phyloP scores from a whole-genome alignment of 768 basidiomycete genomes.

The Botryobasidium botryosum region DNA sequence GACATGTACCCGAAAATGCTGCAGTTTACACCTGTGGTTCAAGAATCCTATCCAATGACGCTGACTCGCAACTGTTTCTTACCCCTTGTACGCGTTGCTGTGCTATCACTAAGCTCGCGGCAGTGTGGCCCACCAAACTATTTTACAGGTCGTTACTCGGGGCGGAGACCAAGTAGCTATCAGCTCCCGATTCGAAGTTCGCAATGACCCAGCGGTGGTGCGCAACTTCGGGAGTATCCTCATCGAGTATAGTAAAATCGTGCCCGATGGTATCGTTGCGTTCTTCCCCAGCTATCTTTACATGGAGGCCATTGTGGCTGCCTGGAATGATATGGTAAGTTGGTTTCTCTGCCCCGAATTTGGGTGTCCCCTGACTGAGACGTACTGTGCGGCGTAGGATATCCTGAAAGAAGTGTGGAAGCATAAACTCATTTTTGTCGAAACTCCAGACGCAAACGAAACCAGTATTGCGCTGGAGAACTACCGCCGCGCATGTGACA shows the following conservation, averaged over 20 bases:
- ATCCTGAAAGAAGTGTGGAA: conserved; percentile 99
- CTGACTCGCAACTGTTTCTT: conserved; percentile 90
- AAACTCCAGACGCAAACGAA: conserved; percentile 97
- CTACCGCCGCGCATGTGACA: conserved; percentile 94
- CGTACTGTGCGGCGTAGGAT: conserved; percentile 65
- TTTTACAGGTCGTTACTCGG: conserved; percentile 74
- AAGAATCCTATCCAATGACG: conserved; percentile 97
- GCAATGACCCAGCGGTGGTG: conserved; percentile 97
- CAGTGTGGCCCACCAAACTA: too few species aligned
- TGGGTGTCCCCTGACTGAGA: not conserved
- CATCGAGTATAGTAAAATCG: conserved; percentile 93
- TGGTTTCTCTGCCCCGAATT: not conserved
- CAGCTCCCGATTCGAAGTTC: conserved; percentile 94
- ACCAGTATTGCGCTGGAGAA: conserved; percentile 97
- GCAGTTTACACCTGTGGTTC: conserved; percentile 90
- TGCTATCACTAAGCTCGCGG: too few species aligned
- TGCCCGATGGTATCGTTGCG: conserved; percentile 95
- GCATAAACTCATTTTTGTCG: conserved; percentile 96
- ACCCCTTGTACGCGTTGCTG: conserved; percentile 51
- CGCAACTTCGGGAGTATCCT: conserved; percentile 97
- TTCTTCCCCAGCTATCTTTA: conserved; percentile 99
- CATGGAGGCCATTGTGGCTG: conserved; percentile 98
- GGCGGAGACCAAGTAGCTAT: conserved; percentile 98
- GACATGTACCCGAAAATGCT: conserved; percentile 99
- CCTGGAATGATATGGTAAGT: conserved; percentile 99